phyloP scores from a whole-genome alignment of 2,329 filamentous ascomycete genomes.

The Penicillium sp. region DNA sequence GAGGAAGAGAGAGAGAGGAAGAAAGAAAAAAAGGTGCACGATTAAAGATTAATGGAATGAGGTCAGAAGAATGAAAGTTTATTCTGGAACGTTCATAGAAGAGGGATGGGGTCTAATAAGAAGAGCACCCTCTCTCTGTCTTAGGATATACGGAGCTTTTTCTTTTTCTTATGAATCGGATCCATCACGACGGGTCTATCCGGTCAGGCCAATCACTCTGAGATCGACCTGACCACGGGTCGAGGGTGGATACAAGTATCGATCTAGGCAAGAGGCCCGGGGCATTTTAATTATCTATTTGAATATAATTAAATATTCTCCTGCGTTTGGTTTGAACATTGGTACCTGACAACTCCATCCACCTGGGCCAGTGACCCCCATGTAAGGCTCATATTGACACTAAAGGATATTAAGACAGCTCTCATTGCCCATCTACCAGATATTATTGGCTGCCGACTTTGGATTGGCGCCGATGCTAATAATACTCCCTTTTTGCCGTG shows the following conservation, averaged over 20 bases:
- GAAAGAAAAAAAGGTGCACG: conserved; percentile 3
- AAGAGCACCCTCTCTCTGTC: background rate
- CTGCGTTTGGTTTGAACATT: no score
- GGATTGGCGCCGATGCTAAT: conserved; percentile 23
- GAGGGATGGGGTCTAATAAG: conserved; percentile 1
- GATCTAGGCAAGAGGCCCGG: conserved; percentile 18
- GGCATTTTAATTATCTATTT: background rate
- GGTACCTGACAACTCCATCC: conserved; percentile 2
- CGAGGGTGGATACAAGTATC: conserved; percentile 19
- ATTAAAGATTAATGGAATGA: conserved; percentile 1
- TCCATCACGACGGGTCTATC: conserved; percentile 32
- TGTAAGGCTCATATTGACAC: background rate
- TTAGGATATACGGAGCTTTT: conserved; percentile 10
- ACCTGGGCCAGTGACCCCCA: no score
- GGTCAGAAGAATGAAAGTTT: conserved; percentile 10
- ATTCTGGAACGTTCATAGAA: conserved; percentile 26
- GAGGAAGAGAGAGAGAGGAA: background rate
- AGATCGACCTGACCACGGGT: conserved; percentile 26
- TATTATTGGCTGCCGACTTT: conserved; percentile 14
- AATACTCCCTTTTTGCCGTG: conserved; percentile 11
- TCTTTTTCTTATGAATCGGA: conserved; percentile 20
- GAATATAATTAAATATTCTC: background rate
- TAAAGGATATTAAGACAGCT: conserved; percentile 12
- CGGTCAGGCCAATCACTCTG: conserved; percentile 24
- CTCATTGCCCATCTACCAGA: conserved; percentile 2